Evolutionary conservation across 176 grass and related monocot species (phyloP).

Genomic region (Echinochloa phyllopogon): DNA sequence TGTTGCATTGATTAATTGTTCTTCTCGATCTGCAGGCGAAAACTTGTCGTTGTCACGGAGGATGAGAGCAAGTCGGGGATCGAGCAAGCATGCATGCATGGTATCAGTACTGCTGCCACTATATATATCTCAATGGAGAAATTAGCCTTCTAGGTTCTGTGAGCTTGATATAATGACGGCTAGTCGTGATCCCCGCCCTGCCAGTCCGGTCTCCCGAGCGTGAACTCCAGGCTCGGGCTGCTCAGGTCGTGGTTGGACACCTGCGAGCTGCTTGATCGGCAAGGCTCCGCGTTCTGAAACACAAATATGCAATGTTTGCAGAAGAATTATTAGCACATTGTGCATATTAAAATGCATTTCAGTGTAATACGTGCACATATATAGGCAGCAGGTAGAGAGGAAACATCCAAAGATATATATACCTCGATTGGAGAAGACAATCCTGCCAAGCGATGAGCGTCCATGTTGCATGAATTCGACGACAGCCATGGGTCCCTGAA

Average conservation of each 20-base stretch:
- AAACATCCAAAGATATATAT: background rate
- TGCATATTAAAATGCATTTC: background rate
- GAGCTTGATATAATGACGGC: background rate
- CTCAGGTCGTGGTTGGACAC: constrained; percentile 77
- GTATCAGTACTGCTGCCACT: constrained; percentile 23
- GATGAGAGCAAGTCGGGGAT: background rate
- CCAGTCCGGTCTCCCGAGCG: constrained; percentile 84
- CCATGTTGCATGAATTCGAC: constrained; percentile 75
- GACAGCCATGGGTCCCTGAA: constrained; percentile 82
- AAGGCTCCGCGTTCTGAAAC: constrained; percentile 72
- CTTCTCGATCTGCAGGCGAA: background rate
- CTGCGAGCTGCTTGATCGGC: constrained; percentile 70
- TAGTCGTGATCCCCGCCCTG: constrained; percentile 73
- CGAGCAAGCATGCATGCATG: background rate
- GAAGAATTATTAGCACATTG: background rate
- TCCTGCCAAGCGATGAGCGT: constrained; percentile 57
- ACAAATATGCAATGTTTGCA: background rate
- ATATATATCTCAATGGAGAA: constrained; percentile 39
- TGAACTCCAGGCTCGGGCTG: constrained; percentile 92
- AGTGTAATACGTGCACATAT: background rate
- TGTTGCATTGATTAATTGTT: background rate
- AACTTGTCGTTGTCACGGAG: background rate
- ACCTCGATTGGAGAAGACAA: constrained; percentile 77
- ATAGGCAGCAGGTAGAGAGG: background rate
- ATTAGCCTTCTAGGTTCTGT: constrained; percentile 35